Evolutionary conservation across 352 stramenopile species (phyloP), one percentile per base, ranked within the genome.

Genomic region (Phytophthora tubulina): DNA sequence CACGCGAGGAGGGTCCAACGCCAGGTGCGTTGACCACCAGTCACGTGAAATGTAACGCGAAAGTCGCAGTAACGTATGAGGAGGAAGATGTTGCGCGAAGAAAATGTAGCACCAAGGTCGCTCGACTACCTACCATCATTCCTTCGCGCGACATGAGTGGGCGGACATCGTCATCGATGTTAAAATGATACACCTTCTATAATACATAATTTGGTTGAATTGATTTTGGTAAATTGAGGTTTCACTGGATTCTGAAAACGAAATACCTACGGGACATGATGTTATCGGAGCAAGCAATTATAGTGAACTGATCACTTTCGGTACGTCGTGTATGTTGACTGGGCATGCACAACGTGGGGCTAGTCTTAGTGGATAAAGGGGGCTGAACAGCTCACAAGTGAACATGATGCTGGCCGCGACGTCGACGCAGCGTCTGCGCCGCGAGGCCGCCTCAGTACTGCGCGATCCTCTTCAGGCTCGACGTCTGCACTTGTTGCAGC

Each of bases 401-500:
- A 70, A 55, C 27, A 79, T 74, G 73, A 83, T 83, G 73, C 49
- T 80, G 54, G 58, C 73, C 39, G 61, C 69, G 64, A 72, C 63
- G 63, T 93, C 88, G 62, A 90, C 86, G 66, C 81, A 89, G 61
- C 84, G 84, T 36, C 72, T 96, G 63, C 85, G 83, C 55, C 83
- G 80, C 44, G 83, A 94, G 63, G 77, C 79, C 49, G 56, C 80
- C 42, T 73, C 74, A 32, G 72, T 81, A 59, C 62, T 93, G 70
- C 81, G 80, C 62, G 85, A 92, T 48, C 80, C 86, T 56, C 80
- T 55, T 52, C 78, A 75, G 17, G 61, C 80, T 39, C 85, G 84
- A n/a, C 84, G 85, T 58, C 73, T 94, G 61, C 86, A 96, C 33
- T 71, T 89, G 35, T 57, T 96, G 69, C 84, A 92, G 50, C 85